These are phyloP conservation scores for Aspergillus arachidicola DNA, from an alignment of 2,329 filamentous ascomycete genomes.

Conservation along the genomic window DNA sequence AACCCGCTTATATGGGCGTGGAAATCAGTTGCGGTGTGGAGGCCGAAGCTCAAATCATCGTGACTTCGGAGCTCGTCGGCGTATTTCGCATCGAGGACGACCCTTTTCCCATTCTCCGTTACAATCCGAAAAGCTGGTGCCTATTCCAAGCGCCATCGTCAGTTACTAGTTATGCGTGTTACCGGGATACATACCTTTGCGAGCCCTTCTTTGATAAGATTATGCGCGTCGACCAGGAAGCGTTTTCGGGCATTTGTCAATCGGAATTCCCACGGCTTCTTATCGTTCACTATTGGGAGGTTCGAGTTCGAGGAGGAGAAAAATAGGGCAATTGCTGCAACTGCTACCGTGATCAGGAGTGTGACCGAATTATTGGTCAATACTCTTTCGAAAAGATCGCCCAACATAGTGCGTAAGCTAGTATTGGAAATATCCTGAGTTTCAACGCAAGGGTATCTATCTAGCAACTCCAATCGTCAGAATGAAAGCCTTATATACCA, in stretches of 20 bases:
- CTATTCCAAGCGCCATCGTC: neutral
- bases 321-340: neutral
- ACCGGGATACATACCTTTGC: neutral
- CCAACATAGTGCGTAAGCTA: neutral
- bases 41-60: constrained; percentile 20
- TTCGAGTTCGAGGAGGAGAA: neutral
- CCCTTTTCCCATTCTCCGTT: constrained; percentile 23
- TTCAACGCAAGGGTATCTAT: neutral
- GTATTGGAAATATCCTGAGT: neutral
- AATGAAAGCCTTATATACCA: neutral
- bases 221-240: neutral
- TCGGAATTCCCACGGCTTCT: neutral
- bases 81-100: constrained; percentile 23
- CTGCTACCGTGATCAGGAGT: neutral
- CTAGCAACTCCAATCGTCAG: neutral
- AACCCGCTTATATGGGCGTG: constrained; percentile 22
- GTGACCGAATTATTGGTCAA: neutral
- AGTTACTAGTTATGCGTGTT: neutral
- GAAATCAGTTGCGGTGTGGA: constrained; percentile 17
- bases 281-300: neutral
- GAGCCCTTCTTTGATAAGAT: neutral
- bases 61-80: constrained; percentile 28
- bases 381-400: neutral
- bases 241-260: neutral
- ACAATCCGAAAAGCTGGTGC: neutral